Base-by-base conservation (phyloP, 169 alveolate species). In the Plasmodium malariae region DNA sequence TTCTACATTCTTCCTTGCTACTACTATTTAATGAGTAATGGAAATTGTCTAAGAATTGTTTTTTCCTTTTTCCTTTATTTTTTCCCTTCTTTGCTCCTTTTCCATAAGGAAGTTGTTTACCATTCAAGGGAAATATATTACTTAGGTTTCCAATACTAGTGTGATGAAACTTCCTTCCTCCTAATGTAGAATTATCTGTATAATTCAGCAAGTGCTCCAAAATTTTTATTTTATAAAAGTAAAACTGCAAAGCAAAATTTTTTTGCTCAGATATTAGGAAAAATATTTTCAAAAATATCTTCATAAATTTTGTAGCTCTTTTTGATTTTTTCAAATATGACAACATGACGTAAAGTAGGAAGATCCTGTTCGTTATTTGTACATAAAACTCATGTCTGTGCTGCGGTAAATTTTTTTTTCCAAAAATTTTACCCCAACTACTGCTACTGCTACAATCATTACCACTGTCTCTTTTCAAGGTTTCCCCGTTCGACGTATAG, bases 141-240 rank as follows among this genome's bases (percentile, higher is more conserved):
- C n/a, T n/a, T n/a, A n/a, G n/a, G n/a, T n/a, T n/a, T n/a, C n/a
- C n/a, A n/a, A n/a, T n/a, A n/a, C n/a, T n/a, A n/a, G n/a, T n/a
- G n/a, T n/a, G n/a, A n/a, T n/a, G n/a, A n/a, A n/a, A n/a, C n/a
- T n/a, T n/a, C n/a, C n/a, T n/a, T n/a, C n/a, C n/a, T n/a, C n/a
- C n/a, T n/a, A n/a, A n/a, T n/a, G n/a, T n/a, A n/a, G n/a, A n/a
- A 30, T 5, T 17, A 21, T 24, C 21, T 14, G 49, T 12, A 14
- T 3, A 40, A 55, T 83, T 43, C 19, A 83, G 37, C 48, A 83
- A 7, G 59, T 49, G 67, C 4, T 65, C 72, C 59, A 83, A 83
- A 49, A 83, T 51, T 51, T 63, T 65, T 32, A 48, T 57, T 43
- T 54, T 83, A 60, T 83, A 67, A 83, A 83, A 83, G 43, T 83